Evolutionary conservation across 495 filamentous ascomycete genomes (phyloP).

Genomic region (Venustampulla echinocandica): DNA sequence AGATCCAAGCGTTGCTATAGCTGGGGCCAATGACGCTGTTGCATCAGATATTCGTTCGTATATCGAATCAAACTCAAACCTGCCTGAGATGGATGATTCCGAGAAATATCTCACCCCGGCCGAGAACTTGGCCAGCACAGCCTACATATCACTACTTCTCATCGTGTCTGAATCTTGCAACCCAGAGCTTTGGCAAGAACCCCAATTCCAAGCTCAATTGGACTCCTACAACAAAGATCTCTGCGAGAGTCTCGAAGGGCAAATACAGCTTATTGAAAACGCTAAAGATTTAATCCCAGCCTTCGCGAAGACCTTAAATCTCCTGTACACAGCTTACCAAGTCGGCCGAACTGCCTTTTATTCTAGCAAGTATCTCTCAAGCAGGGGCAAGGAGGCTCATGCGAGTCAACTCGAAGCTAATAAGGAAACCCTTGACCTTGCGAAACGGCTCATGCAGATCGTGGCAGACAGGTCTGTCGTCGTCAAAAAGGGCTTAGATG

Average conservation of each 20-base stretch:
- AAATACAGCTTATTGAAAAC: background rate
- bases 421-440: background rate
- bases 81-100: constrained; percentile 13
- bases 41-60: background rate
- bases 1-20: background rate
- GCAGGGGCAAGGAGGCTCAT: constrained; percentile 4
- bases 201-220: constrained; percentile 3
- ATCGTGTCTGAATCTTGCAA: constrained; percentile 11
- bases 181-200: constrained; percentile 6
- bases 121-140: constrained; percentile 19
- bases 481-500: constrained; percentile 21
- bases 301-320: constrained; percentile 12
- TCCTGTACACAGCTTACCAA: constrained; percentile 15
- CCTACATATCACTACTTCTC: constrained; percentile 22
- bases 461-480: constrained; percentile 7
- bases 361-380: constrained; percentile 8
- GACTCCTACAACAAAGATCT: constrained; percentile 13
- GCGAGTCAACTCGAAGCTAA: constrained; percentile 3
- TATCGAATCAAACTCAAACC: background rate
- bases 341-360: constrained; percentile 2
- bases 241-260: background rate
- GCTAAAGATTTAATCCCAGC: constrained; percentile 9
- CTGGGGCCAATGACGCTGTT: background rate
- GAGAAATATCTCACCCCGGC: constrained; percentile 6
- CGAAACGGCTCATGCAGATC: constrained; percentile 3